Evolutionary conservation across 306 rosid species (phyloP).

Genomic region (Quercus suber): DNA sequence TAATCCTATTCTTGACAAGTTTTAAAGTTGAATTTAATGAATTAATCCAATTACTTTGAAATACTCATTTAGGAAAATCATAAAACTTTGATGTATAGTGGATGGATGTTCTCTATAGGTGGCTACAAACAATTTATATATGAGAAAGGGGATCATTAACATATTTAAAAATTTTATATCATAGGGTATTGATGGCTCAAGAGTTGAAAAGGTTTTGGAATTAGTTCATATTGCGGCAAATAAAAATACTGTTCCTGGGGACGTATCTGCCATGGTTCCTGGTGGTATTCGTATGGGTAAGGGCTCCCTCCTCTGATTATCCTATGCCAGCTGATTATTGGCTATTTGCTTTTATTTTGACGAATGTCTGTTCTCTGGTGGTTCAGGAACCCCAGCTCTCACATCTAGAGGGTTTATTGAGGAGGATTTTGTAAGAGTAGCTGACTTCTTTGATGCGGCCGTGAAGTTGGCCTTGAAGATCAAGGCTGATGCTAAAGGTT

Average conservation of each 20-base stretch:
- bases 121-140: not conserved
- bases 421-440: conserved; percentile 81
- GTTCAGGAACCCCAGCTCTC: conserved; percentile 89
- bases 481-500: conserved; percentile 71
- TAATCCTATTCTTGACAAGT: not conserved
- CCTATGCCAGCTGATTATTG: conserved; percentile 10
- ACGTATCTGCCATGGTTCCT: conserved; percentile 97
- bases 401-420: conserved; percentile 91
- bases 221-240: conserved; percentile 88
- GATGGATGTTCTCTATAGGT: conserved; percentile 9
- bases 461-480: conserved; percentile 86
- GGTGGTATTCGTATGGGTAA: conserved; percentile 98
- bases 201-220: conserved; percentile 95
- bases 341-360: conserved; percentile 12
- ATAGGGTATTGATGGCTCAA: conserved; percentile 92
- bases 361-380: conserved; percentile 2
- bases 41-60: not conserved
- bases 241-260: conserved; percentile 97
- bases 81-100: not conserved
- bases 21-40: conserved; percentile 1
- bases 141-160: not conserved
- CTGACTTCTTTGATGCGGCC: conserved; percentile 75
- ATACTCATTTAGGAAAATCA: not conserved
- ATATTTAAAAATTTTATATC: conserved; percentile 10
- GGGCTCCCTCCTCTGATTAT: not conserved